A percentile compares a stretch with the other conserved stretches of the same genome.
phyloP scores from a whole-genome alignment of 176 grass and related monocot genomes.

The Olyra latifolia region DNA sequence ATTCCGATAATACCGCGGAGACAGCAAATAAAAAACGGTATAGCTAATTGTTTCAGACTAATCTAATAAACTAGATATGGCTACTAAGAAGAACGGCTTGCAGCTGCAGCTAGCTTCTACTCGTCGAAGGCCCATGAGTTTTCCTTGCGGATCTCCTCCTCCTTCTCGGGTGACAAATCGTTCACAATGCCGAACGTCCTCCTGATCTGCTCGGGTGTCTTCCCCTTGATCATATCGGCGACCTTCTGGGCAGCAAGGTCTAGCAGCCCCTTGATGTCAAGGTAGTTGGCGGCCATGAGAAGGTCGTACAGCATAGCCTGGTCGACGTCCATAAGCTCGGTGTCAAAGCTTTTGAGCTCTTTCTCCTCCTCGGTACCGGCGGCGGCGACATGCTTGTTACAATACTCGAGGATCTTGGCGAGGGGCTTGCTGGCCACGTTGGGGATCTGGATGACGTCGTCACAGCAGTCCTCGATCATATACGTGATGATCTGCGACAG shows the following conservation, averaged over 20 bases:
- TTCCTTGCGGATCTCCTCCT: neutral
- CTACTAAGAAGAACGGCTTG: too few species aligned
- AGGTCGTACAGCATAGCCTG: too few species aligned
- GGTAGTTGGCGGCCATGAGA: too few species aligned
- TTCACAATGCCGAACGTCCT: neutral
- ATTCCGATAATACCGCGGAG: too few species aligned
- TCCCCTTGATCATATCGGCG: neutral
- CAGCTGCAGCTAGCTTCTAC: too few species aligned
- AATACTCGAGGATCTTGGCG: slow-evolving; percentile 56
- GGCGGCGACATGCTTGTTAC: slow-evolving; percentile 42
- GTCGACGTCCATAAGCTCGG: neutral
- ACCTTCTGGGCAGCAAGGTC: neutral
- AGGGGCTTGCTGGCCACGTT: slow-evolving; percentile 21
- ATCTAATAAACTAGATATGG: too few species aligned
- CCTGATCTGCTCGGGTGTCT: neutral
- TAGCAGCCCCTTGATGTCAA: too few species aligned
- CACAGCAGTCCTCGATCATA: neutral
- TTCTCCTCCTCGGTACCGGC: neutral
- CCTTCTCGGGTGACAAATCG: neutral
- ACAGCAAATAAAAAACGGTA: too few species aligned
- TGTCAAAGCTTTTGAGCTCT: too few species aligned
- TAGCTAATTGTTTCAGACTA: too few species aligned
- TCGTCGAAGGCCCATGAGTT: too few species aligned
- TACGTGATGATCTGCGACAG: neutral
- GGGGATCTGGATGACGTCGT: neutral